phyloP scores from a whole-genome alignment of 1,284 basidiomycete genomes.

The Termitomyces sp. region DNA sequence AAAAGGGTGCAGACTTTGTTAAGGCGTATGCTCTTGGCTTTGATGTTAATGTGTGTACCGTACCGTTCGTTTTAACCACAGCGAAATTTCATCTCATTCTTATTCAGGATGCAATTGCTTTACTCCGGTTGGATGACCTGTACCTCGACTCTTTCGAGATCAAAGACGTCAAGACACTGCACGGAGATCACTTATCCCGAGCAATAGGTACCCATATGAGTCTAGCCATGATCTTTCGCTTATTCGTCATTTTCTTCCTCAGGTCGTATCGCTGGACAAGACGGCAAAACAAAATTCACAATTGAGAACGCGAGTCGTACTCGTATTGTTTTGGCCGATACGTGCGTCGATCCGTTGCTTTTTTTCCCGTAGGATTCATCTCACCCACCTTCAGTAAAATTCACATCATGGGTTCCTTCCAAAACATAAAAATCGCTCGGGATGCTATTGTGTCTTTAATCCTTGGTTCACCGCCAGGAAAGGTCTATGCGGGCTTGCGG shows the following conservation, averaged over 20 bases:
- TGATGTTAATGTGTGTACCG: conserved; percentile 78
- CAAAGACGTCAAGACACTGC: conserved; percentile 97
- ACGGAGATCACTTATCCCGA: conserved; percentile 93
- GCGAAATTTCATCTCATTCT: conserved; percentile 4
- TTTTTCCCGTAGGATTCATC: conserved; percentile 6
- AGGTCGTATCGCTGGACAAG: conserved; percentile 96
- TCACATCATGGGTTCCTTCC: conserved; percentile 90
- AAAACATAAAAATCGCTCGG: conserved; percentile 95
- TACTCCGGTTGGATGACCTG: conserved; percentile 92
- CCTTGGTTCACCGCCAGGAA: conserved; percentile 92
- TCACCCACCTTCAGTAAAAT: conserved; percentile 62
- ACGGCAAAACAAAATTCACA: conserved; percentile 97
- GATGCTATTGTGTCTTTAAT: conserved; percentile 96
- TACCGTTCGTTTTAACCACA: conserved; percentile 10
- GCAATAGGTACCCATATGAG: conserved; percentile 73
- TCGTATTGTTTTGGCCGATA: conserved; percentile 94
- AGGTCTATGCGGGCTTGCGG: conserved; percentile 89
- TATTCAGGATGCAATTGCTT: conserved; percentile 86
- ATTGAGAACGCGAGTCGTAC: conserved; percentile 97
- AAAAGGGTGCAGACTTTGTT: conserved; percentile 98
- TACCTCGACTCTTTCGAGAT: conserved; percentile 99
- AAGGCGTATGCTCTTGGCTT: conserved; percentile 95
- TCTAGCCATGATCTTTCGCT: not conserved
- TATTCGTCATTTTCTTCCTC: conserved; percentile 10
- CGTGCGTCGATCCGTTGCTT: conserved; percentile 47